Conservation (phyloP, 2,329 filamentous ascomycete species). For the Fusarium pseudograminearum region DNA sequence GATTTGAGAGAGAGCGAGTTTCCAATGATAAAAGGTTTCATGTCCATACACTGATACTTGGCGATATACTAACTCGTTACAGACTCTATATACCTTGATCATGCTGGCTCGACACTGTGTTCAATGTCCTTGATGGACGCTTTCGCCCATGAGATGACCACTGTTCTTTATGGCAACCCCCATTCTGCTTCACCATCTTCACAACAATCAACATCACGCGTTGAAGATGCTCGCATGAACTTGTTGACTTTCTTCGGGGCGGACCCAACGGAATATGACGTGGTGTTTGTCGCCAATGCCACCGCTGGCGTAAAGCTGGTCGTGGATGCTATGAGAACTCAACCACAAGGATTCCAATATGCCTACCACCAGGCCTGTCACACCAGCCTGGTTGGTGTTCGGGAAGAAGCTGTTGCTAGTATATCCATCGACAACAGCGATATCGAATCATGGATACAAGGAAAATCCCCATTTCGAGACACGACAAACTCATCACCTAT, state of each 20-base stretch:
- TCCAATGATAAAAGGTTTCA: slow-evolving; percentile 75
- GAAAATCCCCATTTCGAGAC: slow-evolving; percentile 49
- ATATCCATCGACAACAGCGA: slow-evolving; percentile 74
- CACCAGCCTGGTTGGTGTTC: slow-evolving; percentile 85
- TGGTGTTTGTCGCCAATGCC: slow-evolving; percentile 92
- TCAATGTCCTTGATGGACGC: slow-evolving; percentile 83
- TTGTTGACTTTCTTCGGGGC: slow-evolving; percentile 84
- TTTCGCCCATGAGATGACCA: slow-evolving; percentile 83
- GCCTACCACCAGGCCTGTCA: slow-evolving; percentile 87
- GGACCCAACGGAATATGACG: slow-evolving; percentile 82
- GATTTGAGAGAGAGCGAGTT: slow-evolving; percentile 70
- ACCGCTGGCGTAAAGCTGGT: slow-evolving; percentile 92
- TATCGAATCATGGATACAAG: slow-evolving; percentile 73
- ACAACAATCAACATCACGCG: slow-evolving; percentile 77
- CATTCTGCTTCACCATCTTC: slow-evolving; percentile 89
- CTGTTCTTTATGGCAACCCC: slow-evolving; percentile 87
- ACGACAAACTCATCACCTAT: slow-evolving; percentile 41
- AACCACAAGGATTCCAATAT: slow-evolving; percentile 80
- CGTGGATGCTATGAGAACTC: slow-evolving; percentile 78
- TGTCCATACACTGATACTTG: neutral
- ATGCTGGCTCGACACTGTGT: slow-evolving; percentile 91
- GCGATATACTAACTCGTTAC: slow-evolving; percentile 5
- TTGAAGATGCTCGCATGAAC: slow-evolving; percentile 80
- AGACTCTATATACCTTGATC: slow-evolving; percentile 88
- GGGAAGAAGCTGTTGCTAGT: slow-evolving; percentile 75